phyloP scores from a whole-genome alignment of 768 basidiomycete species.

The Suillus brevipes region DNA sequence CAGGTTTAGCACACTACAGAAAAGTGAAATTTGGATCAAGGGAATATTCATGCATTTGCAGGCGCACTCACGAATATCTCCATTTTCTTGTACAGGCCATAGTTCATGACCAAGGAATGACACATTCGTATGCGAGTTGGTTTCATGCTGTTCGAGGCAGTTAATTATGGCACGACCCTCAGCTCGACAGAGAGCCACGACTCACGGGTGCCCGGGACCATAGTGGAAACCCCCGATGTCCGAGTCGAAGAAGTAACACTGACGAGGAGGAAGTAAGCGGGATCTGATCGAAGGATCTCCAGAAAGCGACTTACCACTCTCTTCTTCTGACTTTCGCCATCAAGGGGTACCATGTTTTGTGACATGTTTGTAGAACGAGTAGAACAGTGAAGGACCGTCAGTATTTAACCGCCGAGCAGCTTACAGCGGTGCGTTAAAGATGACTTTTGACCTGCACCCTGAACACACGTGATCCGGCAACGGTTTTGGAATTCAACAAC shows the following conservation, averaged over 20 bases:
- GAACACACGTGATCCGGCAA: neutral
- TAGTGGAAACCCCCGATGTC: constrained; percentile 99
- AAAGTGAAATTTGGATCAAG: constrained; percentile 6
- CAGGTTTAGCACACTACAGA: constrained; percentile 92
- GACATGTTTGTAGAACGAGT: constrained; percentile 27
- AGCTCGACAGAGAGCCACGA: constrained; percentile 6
- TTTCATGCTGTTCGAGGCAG: constrained; percentile 68
- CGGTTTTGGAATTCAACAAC: neutral
- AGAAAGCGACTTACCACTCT: constrained; percentile 67
- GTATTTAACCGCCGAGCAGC: neutral
- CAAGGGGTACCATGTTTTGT: constrained; percentile 55
- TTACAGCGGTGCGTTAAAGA: neutral
- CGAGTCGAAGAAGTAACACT: constrained; percentile 99
- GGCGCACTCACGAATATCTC: constrained; percentile 90
- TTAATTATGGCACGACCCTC: constrained; percentile 4
- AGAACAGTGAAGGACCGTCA: neutral
- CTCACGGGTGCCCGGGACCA: constrained; percentile 94
- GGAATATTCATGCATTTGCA: neutral
- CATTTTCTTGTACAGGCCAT: constrained; percentile 99
- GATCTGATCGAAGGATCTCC: constrained; percentile 5
- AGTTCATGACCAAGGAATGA: constrained; percentile 99
- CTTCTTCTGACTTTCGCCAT: constrained; percentile 77
- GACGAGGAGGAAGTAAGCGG: constrained; percentile 10
- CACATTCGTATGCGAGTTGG: constrained; percentile 99
- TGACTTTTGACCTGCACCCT: neutral